Conservation (phyloP, 257 asterid genomes). For the Gentiana straminea region DNA sequence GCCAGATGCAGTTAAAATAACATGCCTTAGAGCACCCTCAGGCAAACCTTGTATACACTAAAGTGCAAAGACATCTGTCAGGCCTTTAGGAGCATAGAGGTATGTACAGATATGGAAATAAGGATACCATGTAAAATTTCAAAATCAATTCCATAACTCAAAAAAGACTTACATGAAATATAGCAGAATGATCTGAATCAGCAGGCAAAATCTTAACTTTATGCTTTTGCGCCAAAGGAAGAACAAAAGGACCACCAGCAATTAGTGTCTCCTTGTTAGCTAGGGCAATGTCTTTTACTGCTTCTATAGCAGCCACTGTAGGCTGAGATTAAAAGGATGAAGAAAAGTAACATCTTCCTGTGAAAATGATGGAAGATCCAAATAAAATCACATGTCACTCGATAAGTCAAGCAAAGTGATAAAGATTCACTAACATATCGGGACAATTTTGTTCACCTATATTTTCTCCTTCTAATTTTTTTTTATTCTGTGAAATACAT, state of each 20-base stretch:
- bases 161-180: constrained; percentile 59
- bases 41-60: constrained; percentile 99
- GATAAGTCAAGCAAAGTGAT: background rate
- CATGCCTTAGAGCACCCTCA: constrained; percentile 89
- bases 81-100: constrained; percentile 2
- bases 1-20: constrained; percentile 94
- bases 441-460: no score
- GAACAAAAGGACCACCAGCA: constrained; percentile 97
- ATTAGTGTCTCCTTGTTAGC: constrained; percentile 95
- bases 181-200: constrained; percentile 98
- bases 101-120: background rate
- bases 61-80: constrained; percentile 13
- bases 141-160: background rate
- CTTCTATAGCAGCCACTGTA: constrained; percentile 96
- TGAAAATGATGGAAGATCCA: background rate
- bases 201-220: constrained; percentile 98
- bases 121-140: background rate
- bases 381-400: no score
- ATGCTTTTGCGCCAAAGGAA: constrained; percentile 95
- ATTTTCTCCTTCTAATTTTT: no score
- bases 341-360: background rate
- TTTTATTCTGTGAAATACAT: no score
- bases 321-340: constrained; percentile 39
- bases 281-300: constrained; percentile 95
- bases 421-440: background rate